phyloP scores from a whole-genome alignment of 495 filamentous ascomycete species.

The Cercophora sp. region DNA sequence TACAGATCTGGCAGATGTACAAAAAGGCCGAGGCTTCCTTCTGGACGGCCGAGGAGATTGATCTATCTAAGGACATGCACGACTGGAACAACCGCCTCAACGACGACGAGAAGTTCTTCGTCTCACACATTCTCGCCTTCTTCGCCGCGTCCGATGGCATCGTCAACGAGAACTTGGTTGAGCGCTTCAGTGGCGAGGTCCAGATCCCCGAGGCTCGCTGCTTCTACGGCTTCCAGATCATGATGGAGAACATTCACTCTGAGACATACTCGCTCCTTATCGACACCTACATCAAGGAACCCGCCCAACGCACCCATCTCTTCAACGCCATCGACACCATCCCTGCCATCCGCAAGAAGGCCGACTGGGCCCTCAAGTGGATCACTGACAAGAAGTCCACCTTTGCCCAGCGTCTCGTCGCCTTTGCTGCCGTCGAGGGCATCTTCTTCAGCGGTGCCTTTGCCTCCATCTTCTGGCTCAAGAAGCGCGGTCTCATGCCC shows the following conservation, averaged over 20 bases:
- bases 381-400: slow-evolving; percentile 88
- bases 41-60: slow-evolving; percentile 99
- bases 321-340: slow-evolving; percentile 98
- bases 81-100: slow-evolving; percentile 98
- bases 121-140: slow-evolving; percentile 98
- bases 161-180: slow-evolving; percentile 98
- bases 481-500: slow-evolving; percentile 99
- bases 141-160: slow-evolving; percentile 99
- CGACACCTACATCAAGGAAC: slow-evolving; percentile 99
- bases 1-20: slow-evolving; percentile 99
- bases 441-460: slow-evolving; percentile 99
- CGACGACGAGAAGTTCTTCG: slow-evolving; percentile 95
- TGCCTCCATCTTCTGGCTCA: slow-evolving; percentile 99
- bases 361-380: slow-evolving; percentile 95
- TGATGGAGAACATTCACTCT: slow-evolving; percentile 99
- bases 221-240: slow-evolving; percentile 99
- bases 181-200: slow-evolving; percentile 96
- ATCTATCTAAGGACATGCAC: slow-evolving; percentile 96
- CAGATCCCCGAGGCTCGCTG: slow-evolving; percentile 97
- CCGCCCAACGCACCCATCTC: slow-evolving; percentile 87
- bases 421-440: slow-evolving; percentile 96
- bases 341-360: slow-evolving; percentile 94
- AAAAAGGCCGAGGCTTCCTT: slow-evolving; percentile 99
- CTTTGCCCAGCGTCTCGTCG: slow-evolving; percentile 92
- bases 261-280: slow-evolving; percentile 99